phyloP scores from a whole-genome alignment of 1,284 basidiomycete species.

The Sanghuangporus weigelae region DNA sequence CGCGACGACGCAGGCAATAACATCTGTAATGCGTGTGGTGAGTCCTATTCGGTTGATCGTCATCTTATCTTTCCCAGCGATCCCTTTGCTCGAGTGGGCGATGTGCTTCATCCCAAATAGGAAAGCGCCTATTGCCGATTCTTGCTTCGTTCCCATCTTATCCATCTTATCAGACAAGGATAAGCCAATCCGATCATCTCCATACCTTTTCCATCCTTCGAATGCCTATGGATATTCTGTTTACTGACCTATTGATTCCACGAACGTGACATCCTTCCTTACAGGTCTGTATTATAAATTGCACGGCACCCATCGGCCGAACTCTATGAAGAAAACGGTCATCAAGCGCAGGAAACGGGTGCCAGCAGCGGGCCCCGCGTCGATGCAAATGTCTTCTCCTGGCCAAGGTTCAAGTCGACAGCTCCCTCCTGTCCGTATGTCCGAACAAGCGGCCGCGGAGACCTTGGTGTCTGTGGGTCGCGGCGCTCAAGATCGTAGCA shows the following conservation, averaged over 20 bases:
- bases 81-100: background rate
- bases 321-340: constrained; percentile 98
- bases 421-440: constrained; percentile 44
- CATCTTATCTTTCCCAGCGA: constrained; percentile 21
- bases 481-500: constrained; percentile 37
- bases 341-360: constrained; percentile 98
- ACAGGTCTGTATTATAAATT: constrained; percentile 96
- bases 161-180: constrained; percentile 22
- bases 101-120: constrained; percentile 5
- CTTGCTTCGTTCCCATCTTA: constrained; percentile 14
- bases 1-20: constrained; percentile 92
- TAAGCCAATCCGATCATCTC: constrained; percentile 16
- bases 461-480: constrained; percentile 75
- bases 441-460: constrained; percentile 80
- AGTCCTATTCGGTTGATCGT: constrained; percentile 34
- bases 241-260: constrained; percentile 23
- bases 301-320: constrained; percentile 94
- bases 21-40: constrained; percentile 91
- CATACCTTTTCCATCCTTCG: constrained; percentile 21
- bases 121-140: background rate
- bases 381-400: constrained; percentile 22
- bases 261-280: constrained; percentile 13
- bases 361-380: constrained; percentile 55
- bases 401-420: constrained; percentile 16
- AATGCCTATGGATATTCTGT: constrained; percentile 3